These are phyloP conservation scores for Hymenochaete sp. DNA, from an alignment of 1,284 basidiomycete species.

Conservation along the genomic window DNA sequence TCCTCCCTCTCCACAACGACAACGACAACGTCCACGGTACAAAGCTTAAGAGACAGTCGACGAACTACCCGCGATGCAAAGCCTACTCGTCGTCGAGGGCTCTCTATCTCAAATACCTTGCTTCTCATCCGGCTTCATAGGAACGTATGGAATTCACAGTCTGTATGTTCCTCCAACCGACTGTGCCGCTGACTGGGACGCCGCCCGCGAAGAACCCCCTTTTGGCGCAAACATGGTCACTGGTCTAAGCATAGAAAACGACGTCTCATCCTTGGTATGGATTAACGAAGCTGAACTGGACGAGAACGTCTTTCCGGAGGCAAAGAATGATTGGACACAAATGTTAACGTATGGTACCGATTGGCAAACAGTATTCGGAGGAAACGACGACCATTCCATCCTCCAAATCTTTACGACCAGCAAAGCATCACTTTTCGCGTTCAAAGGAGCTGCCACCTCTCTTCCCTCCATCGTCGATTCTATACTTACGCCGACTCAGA, in stretches of 20 bases:
- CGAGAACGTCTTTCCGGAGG: constrained; percentile 1
- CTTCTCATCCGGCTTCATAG: constrained; percentile 42
- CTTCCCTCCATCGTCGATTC: constrained; percentile 36
- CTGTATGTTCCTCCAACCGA: constrained; percentile 37
- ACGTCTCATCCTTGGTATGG: constrained; percentile 8
- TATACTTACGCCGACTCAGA: constrained; percentile 54
- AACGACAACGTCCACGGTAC: neutral
- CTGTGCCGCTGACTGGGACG: constrained; percentile 28
- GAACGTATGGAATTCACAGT: constrained; percentile 41
- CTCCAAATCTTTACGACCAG: neutral
- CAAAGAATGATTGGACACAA: constrained; percentile 3
- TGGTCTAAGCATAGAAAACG: constrained; percentile 7
- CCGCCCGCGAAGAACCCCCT: constrained; percentile 20
- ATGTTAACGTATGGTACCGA: neutral
- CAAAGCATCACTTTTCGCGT: constrained; percentile 39
- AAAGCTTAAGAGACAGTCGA: neutral
- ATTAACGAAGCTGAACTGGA: constrained; percentile 11
- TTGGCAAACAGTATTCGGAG: neutral
- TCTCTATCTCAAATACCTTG: constrained; percentile 28
- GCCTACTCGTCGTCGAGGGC: constrained; percentile 4
- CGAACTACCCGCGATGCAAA: neutral
- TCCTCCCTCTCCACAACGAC: no score
- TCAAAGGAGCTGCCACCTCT: constrained; percentile 16
- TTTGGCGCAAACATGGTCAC: no score
- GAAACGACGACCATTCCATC: neutral